Evolutionary conservation across 345 rosid genomes (phyloP), one percentile per base, ranked within the genome.

Genomic region (Hibiscus syriacus): DNA sequence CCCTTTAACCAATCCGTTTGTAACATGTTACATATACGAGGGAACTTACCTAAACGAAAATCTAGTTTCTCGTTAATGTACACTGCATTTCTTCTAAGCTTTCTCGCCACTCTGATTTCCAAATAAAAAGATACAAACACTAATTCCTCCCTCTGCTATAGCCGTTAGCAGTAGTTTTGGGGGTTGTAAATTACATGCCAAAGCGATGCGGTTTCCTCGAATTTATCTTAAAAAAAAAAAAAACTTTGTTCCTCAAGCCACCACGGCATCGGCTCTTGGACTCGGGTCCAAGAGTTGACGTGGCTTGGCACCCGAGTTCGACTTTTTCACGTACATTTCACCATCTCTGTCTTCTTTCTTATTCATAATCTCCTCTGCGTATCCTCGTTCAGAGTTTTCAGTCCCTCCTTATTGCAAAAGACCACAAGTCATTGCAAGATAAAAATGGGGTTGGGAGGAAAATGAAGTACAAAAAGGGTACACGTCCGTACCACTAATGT

Each of bases 251-350:
- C 77, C 84, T 72, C 89, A 77, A 1, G 89, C 89, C 54, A 84
- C 89, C 73, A 94, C 90, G 0, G 87, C 92, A 41, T 85, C 82
- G 22, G 91, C 81, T 73, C 95, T 87, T 19, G 92, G 91, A 76
- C 85, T 89, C 2, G 90, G 59, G 48, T 86, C 90, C 69, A 94
- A 69, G 12, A 94, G 89, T 68, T 89, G 99, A 74, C 80, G 97
- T 43, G 91, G 78, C 81, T 86, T 93, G 64, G 81, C 81, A 19
- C 87, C 76, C 0, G 86, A 72, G 64, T 80, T 87, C 2, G 87
- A 27, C 58, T 77, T 85, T 78, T 77, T 80, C 53, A 82, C 83
- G 17, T 76, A 82, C 48, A 55, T 71, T 57, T 79, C 86, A 36
- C 77, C 80, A 53, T 84, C 89, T 74, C 77, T 84, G 26, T 71